Conservation (phyloP, 2,329 filamentous ascomycete species). For the Paraconiothyrium sp. region DNA sequence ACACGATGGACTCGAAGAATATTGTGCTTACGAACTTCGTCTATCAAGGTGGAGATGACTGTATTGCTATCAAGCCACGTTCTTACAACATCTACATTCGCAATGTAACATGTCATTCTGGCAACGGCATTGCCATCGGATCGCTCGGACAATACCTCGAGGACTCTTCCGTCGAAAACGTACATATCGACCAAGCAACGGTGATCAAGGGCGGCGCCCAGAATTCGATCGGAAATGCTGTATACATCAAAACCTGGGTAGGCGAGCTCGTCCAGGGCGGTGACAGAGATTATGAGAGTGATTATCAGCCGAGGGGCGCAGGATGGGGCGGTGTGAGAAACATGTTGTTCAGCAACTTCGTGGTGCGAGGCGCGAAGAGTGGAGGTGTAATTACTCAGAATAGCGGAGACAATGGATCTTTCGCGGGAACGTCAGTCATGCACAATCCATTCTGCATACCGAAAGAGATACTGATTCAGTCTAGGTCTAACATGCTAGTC, state of each 20-base stretch:
- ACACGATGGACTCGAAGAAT: constrained; percentile 65
- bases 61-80: constrained; percentile 69
- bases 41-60: constrained; percentile 69
- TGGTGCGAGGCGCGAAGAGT: constrained; percentile 56
- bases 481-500: constrained; percentile 55
- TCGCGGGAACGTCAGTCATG: constrained; percentile 54
- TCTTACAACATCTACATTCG: constrained; percentile 66
- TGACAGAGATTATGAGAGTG: constrained; percentile 60
- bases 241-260: constrained; percentile 68
- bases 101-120: constrained; percentile 64
- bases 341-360: constrained; percentile 62
- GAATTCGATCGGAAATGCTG: constrained; percentile 45
- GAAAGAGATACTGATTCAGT: neutral
- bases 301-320: constrained; percentile 59
- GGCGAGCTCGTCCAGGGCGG: constrained; percentile 54
- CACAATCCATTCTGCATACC: neutral
- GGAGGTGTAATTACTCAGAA: constrained; percentile 59
- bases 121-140: constrained; percentile 63
- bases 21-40: constrained; percentile 60
- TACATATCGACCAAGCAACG: constrained; percentile 58
- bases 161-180: constrained; percentile 62
- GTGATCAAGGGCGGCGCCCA: constrained; percentile 57
- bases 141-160: constrained; percentile 66
- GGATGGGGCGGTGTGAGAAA: constrained; percentile 65
- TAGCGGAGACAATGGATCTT: constrained; percentile 61